Evolutionary conservation across 805 yeast species (phyloP).

Genomic region (Candida easanensis): DNA sequence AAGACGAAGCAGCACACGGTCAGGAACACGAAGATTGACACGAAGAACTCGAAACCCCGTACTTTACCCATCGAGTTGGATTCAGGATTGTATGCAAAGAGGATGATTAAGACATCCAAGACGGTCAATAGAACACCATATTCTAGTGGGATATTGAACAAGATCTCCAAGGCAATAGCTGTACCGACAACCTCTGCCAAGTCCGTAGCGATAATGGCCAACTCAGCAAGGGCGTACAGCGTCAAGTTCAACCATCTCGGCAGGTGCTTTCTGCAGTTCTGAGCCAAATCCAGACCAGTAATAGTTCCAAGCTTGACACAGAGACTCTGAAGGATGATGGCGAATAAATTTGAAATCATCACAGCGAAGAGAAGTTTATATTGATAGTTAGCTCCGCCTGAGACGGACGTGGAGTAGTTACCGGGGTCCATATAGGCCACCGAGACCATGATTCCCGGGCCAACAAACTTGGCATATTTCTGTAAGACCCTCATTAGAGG

Average conservation of each 20-base stretch:
- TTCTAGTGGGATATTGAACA: conserved; percentile 69
- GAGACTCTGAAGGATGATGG: conserved; percentile 66
- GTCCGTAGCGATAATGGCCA: conserved; percentile 90
- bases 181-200: conserved; percentile 94
- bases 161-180: conserved; percentile 77
- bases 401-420: conserved; percentile 77
- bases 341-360: conserved; percentile 66
- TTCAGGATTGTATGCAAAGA: conserved; percentile 74
- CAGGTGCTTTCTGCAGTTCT: conserved; percentile 66
- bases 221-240: conserved; percentile 71
- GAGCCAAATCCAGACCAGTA: conserved; percentile 77
- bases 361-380: conserved; percentile 66
- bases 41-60: conserved; percentile 74
- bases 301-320: conserved; percentile 77
- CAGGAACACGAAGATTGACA: conserved; percentile 62
- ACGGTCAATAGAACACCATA: conserved; percentile 79
- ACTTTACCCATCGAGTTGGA: conserved; percentile 75
- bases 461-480: conserved; percentile 60
- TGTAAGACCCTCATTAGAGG: conserved; percentile 8
- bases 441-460: conserved; percentile 78
- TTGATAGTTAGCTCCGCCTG: conserved; percentile 73
- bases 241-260: conserved; percentile 56
- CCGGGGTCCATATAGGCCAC: conserved; percentile 88
- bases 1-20: conserved; percentile 76
- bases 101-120: conserved; percentile 73